A percentile compares a stretch with the other conserved stretches of the same genome.
phyloP scores from a whole-genome alignment of 2,329 filamentous ascomycete species.

The Bipolaris sorokiniana region DNA sequence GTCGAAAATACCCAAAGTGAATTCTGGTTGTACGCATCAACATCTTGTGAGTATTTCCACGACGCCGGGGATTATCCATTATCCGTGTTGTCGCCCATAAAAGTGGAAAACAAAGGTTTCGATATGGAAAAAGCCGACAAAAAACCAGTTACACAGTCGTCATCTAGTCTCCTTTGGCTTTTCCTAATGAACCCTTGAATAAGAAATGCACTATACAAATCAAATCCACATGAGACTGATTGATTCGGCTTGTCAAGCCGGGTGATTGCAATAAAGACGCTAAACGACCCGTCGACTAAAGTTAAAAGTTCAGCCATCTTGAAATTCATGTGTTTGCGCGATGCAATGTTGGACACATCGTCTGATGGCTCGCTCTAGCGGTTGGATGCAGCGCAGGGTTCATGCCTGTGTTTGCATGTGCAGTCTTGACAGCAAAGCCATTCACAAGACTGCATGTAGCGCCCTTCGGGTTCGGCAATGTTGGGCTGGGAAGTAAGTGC shows the following conservation, averaged over 20 bases:
- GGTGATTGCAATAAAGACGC: background rate
- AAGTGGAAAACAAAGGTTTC: too few species aligned
- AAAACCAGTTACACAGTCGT: too few species aligned
- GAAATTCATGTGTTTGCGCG: background rate
- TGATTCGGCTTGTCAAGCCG: background rate
- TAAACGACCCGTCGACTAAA: background rate
- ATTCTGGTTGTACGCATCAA: too few species aligned
- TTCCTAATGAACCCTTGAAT: too few species aligned
- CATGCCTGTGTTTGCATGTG: slow-evolving; percentile 10
- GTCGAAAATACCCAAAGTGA: too few species aligned
- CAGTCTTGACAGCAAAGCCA: slow-evolving; percentile 9
- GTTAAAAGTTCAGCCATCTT: background rate
- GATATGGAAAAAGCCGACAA: too few species aligned
- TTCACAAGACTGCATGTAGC: slow-evolving; percentile 23
- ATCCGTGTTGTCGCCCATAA: too few species aligned
- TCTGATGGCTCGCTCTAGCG: slow-evolving; percentile 9
- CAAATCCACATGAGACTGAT: background rate
- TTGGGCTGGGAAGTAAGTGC: slow-evolving; percentile 8
- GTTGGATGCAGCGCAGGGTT: slow-evolving; percentile 6
- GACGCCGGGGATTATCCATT: too few species aligned
- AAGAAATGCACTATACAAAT: too few species aligned
- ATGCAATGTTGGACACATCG: background rate
- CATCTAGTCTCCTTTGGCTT: too few species aligned
- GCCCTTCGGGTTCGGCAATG: slow-evolving; percentile 13
- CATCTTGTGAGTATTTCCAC: too few species aligned